Evolutionary conservation across 2,329 filamentous ascomycete species (phyloP).

Genomic region (Fonsecaea multimorphosa): DNA sequence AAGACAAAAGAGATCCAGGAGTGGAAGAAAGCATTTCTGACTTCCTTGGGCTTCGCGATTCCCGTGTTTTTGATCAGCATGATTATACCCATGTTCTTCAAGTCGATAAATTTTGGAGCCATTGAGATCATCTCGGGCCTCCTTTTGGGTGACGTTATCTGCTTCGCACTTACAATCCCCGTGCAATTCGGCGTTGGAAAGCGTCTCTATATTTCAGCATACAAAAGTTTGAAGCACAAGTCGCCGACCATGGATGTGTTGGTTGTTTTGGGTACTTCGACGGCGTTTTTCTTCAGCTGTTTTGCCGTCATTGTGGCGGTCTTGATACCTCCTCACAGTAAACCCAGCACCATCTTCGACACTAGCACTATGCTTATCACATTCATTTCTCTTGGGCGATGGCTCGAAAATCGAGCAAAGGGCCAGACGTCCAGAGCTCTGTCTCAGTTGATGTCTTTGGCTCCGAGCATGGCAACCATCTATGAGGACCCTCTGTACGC

Average conservation of each 20-base stretch:
- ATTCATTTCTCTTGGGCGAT: conserved; percentile 89
- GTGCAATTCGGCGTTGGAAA: conserved; percentile 96
- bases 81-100: conserved; percentile 86
- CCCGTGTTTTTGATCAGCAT: conserved; percentile 93
- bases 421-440: conserved; percentile 94
- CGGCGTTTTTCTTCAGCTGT: conserved; percentile 94
- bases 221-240: conserved; percentile 85
- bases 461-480: conserved; percentile 95
- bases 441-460: conserved; percentile 91
- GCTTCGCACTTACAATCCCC: conserved; percentile 82
- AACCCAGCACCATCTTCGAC: conserved; percentile 90
- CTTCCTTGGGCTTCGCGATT: conserved; percentile 80
- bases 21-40: conserved; percentile 81
- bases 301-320: conserved; percentile 85
- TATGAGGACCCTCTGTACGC: conserved; percentile 93
- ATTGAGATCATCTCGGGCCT: conserved; percentile 72
- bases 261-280: conserved; percentile 89
- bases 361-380: conserved; percentile 98
- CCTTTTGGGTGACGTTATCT: conserved; percentile 86
- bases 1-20: conserved; percentile 97
- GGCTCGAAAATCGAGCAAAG: conserved; percentile 91
- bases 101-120: conserved; percentile 76
- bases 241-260: conserved; percentile 98
- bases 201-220: conserved; percentile 93
- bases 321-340: conserved; percentile 72